Evolutionary conservation across 768 basidiomycete species (phyloP).

Genomic region (Mycena galopus): DNA sequence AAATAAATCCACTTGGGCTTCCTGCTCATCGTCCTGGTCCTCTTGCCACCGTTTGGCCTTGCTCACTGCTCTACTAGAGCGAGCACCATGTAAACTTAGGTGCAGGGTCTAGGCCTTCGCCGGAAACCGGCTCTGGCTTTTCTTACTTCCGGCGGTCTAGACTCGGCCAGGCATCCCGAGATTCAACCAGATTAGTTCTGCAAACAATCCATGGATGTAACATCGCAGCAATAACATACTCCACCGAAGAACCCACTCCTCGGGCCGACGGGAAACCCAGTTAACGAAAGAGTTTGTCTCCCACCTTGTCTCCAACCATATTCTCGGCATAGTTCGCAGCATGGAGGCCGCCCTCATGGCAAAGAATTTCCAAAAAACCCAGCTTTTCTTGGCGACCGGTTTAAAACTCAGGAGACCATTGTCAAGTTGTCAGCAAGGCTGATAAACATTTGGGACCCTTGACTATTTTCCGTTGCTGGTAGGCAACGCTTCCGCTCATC

Average conservation of each 20-base stretch:
- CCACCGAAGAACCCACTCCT: too few relatives aligned
- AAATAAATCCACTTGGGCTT: neutral
- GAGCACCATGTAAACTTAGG: neutral
- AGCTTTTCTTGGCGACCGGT: neutral
- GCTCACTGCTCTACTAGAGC: neutral
- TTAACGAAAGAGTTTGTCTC: too few relatives aligned
- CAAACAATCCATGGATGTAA: neutral
- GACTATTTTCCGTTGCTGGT: too few relatives aligned
- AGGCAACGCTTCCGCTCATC: too few relatives aligned
- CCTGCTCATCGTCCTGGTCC: neutral
- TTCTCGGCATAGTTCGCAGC: too few relatives aligned
- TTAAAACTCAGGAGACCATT: too few relatives aligned
- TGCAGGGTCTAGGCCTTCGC: constrained; percentile 25
- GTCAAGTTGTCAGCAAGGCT: neutral
- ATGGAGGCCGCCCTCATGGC: neutral
- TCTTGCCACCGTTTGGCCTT: neutral
- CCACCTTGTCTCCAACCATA: neutral
- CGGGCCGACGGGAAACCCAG: too few relatives aligned
- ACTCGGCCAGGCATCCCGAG: constrained; percentile 4
- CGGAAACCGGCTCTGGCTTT: constrained; percentile 5
- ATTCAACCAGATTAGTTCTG: neutral
- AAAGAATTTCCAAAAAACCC: neutral
- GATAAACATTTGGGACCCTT: neutral
- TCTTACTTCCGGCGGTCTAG: constrained; percentile 27
- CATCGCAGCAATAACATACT: too few relatives aligned